Percentiles rank a stretch among this genome's conserved stretches.
Conservation (phyloP, 345 rosid species). For the Microthlaspi erraticum region DNA sequence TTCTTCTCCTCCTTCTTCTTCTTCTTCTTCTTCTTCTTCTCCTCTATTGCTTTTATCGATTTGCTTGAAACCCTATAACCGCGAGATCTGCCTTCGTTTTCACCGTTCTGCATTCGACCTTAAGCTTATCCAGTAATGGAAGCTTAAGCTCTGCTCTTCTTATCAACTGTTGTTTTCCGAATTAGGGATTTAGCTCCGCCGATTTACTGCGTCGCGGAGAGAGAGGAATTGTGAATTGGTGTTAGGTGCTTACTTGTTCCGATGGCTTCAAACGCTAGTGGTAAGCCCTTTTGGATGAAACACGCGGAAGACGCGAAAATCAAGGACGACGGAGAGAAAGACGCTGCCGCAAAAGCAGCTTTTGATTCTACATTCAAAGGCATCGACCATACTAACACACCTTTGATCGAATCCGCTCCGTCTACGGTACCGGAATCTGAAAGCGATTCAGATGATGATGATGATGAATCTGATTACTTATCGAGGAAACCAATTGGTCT, state of each 20-base stretch:
- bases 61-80: constrained; percentile 40
- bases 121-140: constrained; percentile 20
- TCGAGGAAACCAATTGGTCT: constrained; percentile 85
- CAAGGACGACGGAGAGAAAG: constrained; percentile 88
- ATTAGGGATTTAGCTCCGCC: constrained; percentile 8
- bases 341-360: constrained; percentile 95
- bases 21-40: not conserved
- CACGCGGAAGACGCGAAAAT: constrained; percentile 96
- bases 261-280: constrained; percentile 55
- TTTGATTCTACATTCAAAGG: constrained; percentile 94
- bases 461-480: constrained; percentile 58
- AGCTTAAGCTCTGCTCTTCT: constrained; percentile 22
- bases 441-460: constrained; percentile 72
- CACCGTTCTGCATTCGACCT: constrained; percentile 8
- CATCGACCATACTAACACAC: constrained; percentile 47
- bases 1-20: not conserved
- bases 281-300: constrained; percentile 91
- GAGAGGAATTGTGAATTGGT: constrained; percentile 9
- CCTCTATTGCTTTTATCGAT: constrained; percentile 12
- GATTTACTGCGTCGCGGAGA: not conserved
- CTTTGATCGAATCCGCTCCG: constrained; percentile 56
- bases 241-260: not conserved
- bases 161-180: not conserved
- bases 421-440: constrained; percentile 54
- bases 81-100: constrained; percentile 20